phyloP scores from a whole-genome alignment of 257 asterid species.

The Voacanga thouarsii region DNA sequence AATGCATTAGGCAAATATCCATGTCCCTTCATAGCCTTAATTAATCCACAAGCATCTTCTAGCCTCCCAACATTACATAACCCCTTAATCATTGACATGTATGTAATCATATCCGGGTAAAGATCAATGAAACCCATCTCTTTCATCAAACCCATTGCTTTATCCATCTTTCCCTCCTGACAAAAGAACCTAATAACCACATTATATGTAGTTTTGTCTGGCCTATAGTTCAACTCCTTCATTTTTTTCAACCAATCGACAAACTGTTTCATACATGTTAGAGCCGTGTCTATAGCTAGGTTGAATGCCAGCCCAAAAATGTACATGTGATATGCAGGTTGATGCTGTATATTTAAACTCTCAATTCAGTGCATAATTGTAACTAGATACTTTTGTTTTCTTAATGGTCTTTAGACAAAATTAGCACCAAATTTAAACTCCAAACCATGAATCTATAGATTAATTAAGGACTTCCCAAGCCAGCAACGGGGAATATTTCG shows the following conservation, averaged over 20 bases:
- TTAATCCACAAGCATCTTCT: constrained; percentile 56
- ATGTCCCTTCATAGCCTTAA: constrained; percentile 56
- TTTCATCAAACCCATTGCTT: too few species aligned
- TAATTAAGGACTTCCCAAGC: background rate
- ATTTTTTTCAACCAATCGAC: constrained; percentile 58
- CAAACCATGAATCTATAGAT: background rate
- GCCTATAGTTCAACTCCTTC: constrained; percentile 68
- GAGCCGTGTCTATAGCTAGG: constrained; percentile 55
- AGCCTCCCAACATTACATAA: constrained; percentile 62
- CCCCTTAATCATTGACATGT: too few species aligned
- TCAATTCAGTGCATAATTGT: too few species aligned
- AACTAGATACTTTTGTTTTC: too few species aligned
- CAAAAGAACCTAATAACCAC: constrained; percentile 75
- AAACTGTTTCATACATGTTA: constrained; percentile 55
- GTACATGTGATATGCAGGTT: too few species aligned
- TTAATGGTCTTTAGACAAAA: background rate
- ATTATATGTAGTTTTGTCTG: constrained; percentile 65
- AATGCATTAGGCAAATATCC: constrained; percentile 66
- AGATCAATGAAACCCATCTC: too few species aligned
- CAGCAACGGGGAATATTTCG: background rate
- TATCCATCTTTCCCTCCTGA: too few species aligned
- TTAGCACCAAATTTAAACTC: background rate
- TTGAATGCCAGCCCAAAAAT: too few species aligned
- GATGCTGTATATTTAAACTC: too few species aligned
- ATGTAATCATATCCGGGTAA: too few species aligned